Conservation (phyloP, 345 rosid genomes). For the Atalantia buxifolia region DNA sequence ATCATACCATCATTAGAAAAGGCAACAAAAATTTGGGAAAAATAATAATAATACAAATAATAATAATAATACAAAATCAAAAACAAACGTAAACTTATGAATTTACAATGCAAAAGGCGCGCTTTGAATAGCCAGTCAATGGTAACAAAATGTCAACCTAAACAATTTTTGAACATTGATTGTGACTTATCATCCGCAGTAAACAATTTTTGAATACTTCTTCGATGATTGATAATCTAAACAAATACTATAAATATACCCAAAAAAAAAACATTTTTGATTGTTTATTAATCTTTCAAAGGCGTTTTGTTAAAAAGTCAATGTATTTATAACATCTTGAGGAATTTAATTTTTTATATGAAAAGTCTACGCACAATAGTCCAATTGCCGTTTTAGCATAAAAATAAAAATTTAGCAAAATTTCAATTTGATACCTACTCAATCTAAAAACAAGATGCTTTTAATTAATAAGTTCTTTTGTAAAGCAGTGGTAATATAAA, state of each 20-base stretch:
- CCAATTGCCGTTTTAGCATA: too few relatives aligned
- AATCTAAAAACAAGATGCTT: too few relatives aligned
- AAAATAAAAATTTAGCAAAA: too few relatives aligned
- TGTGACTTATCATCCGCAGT: background rate
- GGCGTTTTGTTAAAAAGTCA: background rate
- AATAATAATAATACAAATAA: too few relatives aligned
- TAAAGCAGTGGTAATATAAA: too few relatives aligned
- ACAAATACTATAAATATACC: background rate
- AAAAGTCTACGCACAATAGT: background rate
- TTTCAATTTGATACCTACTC: background rate
- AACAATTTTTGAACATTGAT: background rate
- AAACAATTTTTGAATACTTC: background rate
- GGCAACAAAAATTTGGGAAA: background rate
- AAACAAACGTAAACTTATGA: too few relatives aligned
- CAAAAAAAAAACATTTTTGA: too few relatives aligned
- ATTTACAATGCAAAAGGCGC: background rate
- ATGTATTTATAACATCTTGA: background rate
- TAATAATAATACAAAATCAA: too few relatives aligned
- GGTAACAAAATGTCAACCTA: background rate
- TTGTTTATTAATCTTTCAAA: too few relatives aligned
- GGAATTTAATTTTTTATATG: background rate
- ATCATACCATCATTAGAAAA: background rate
- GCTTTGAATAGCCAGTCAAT: background rate
- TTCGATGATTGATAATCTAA: background rate
- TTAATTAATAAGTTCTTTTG: too few relatives aligned